These are phyloP conservation scores for Pythium rishiriense DNA, from an alignment of 352 stramenopile species.

Conservation along the genomic window DNA sequence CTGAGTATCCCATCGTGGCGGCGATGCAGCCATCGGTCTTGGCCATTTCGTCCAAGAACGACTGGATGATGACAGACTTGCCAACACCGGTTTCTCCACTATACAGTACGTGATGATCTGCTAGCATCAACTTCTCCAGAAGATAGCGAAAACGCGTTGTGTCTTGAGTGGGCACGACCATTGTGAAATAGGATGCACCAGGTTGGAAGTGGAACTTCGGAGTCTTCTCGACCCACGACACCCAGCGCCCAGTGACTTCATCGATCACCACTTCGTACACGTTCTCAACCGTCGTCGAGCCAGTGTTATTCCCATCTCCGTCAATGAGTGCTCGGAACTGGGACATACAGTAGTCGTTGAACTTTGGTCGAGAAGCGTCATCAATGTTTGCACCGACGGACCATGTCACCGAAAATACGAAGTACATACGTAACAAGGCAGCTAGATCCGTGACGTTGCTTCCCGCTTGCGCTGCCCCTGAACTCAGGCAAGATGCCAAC, in stretches of 20 bases:
- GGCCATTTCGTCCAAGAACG: conserved; percentile 88
- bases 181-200: conserved; percentile 91
- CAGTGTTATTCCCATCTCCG: conserved; percentile 35
- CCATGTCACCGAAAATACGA: conserved; percentile 87
- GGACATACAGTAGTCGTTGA: conserved; percentile 87
- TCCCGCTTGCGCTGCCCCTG: conserved; percentile 36
- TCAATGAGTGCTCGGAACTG: conserved; percentile 67
- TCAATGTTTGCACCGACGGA: conserved; percentile 88
- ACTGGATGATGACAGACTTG: conserved; percentile 93
- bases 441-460: conserved; percentile 54
- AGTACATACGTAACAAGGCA: conserved; percentile 80
- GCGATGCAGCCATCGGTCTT: conserved; percentile 81
- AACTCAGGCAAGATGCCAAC: conserved; percentile 69
- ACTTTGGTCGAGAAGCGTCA: conserved; percentile 74
- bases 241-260: conserved; percentile 67
- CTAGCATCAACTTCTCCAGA: conserved; percentile 85
- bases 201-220: conserved; percentile 87
- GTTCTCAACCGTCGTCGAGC: conserved; percentile 48
- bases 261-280: conserved; percentile 88
- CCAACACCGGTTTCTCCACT: conserved; percentile 92
- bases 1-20: conserved; percentile 89
- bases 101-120: conserved; percentile 85
- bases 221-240: conserved; percentile 88
- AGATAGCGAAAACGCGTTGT: conserved; percentile 94
- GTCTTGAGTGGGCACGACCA: conserved; percentile 94